Base-by-base conservation (phyloP, 2,329 filamentous ascomycete species). In the Pyrenophora graminea region DNA sequence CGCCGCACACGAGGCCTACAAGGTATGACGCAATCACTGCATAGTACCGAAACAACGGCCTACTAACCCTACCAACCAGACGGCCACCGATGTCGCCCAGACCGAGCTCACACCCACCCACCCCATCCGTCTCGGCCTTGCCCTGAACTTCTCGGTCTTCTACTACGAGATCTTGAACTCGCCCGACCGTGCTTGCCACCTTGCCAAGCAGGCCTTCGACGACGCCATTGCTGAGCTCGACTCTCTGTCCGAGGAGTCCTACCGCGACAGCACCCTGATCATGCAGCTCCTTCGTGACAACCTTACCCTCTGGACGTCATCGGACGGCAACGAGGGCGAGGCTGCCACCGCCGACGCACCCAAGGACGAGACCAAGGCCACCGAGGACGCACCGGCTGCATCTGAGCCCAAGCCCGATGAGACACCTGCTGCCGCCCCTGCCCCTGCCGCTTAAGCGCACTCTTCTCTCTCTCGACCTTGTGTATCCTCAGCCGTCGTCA, bases 121-220 rank as follows among this genome's bases (percentile, higher is more conserved):
- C 83, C 91, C 91, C 73, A 96, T 95, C 79, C 90, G 91, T 72
- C 88, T 96, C 62, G 91, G 91, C 75, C 86, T 96, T 63, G 91
- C 91, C 69, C 84, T 96, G 65, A 96, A 96, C 87, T 95, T 95
- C 84, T 96, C 92, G 63, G 92, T 97, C 73, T 97, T 97, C 85
- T 97, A 97, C 88, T 99, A 99, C 79, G 90, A 99, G 86, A 99
- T 97, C 76, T 84, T 97, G 72, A 99, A 97, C 84, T 91, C 93
- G 37, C 93, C 93, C 61, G 94, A 97, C 77, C 93, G 95, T 82
- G 93, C 92, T 74, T 97, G 93, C 87, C 92, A 96, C 78, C 87
- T 97, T 67, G 93, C 91, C 78, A 96, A 96, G 86, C 90, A 93
- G 77, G 90, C 90, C 53, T 96, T 96, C 73, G 91, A 96, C 73